Percentiles rank a stretch among this genome's conserved stretches.
phyloP scores from a whole-genome alignment of 257 asterid genomes.

The Nicotiana noctiflora region DNA sequence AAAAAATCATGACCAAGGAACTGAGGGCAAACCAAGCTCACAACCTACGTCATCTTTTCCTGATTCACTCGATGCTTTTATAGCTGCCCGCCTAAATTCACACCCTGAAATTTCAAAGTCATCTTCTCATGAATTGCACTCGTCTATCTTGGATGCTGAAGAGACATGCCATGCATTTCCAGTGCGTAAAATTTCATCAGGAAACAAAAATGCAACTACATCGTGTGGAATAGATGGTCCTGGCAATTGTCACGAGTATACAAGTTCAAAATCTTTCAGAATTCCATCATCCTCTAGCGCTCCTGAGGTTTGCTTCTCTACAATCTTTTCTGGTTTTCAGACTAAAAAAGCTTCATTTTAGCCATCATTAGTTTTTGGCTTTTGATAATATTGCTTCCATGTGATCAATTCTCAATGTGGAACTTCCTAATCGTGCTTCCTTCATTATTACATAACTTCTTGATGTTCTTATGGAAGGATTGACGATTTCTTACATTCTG shows the following conservation, averaged over 20 bases:
- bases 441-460: not conserved
- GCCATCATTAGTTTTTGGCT: not conserved
- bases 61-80: constrained; percentile 36
- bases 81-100: constrained; percentile 28
- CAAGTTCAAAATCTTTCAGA: constrained; percentile 19
- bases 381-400: not conserved
- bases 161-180: constrained; percentile 95
- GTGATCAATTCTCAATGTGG: not conserved
- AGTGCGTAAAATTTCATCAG: constrained; percentile 32
- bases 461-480: not conserved
- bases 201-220: constrained; percentile 20
- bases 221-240: constrained; percentile 21
- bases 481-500: not conserved
- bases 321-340: not conserved
- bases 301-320: constrained; percentile 34
- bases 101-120: constrained; percentile 30
- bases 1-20: constrained; percentile 19
- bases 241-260: constrained; percentile 14
- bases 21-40: constrained; percentile 32
- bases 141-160: constrained; percentile 81
- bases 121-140: constrained; percentile 31
- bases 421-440: not conserved
- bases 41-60: constrained; percentile 24
- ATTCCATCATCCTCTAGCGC: constrained; percentile 8
- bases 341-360: constrained; percentile 3